phyloP scores from a whole-genome alignment of 106 monocot species.

The Hemerocallis citrina region DNA sequence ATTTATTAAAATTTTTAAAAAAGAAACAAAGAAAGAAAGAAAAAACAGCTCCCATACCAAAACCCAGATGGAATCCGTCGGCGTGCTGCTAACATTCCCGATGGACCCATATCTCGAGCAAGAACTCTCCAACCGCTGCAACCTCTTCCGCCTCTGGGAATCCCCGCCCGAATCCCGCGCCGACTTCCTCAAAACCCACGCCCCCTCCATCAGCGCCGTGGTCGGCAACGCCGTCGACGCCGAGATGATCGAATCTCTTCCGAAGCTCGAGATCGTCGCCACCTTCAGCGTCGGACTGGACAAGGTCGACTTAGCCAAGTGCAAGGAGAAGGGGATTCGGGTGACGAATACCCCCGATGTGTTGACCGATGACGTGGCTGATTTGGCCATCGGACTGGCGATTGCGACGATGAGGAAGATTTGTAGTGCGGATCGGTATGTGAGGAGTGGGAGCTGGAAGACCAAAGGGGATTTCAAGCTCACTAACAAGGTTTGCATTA shows the following conservation, averaged over 20 bases:
- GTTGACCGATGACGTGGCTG: conserved; percentile 72
- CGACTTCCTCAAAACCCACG: conserved; percentile 37
- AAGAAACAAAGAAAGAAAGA: too few relatives aligned
- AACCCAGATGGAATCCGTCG: too few relatives aligned
- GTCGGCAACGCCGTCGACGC: conserved; percentile 62
- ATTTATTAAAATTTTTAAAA: too few relatives aligned
- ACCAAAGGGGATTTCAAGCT: conserved; percentile 31
- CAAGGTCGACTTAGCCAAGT: conserved; percentile 66
- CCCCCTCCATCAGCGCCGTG: conserved; percentile 46
- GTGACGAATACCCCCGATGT: conserved; percentile 78
- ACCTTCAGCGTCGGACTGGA: conserved; percentile 64
- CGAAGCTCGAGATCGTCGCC: conserved; percentile 65
- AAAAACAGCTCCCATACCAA: too few relatives aligned
- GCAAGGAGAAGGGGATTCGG: conserved; percentile 55
- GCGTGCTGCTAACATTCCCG: conserved; percentile 49
- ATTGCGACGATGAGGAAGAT: conserved; percentile 50
- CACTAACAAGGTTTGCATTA: conserved; percentile 41
- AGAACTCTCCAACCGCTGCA: conserved; percentile 51
- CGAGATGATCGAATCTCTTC: conserved; percentile 57
- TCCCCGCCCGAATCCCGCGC: conserved; percentile 23
- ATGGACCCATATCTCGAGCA: conserved; percentile 56
- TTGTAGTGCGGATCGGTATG: conserved; percentile 40
- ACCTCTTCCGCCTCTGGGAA: conserved; percentile 69
- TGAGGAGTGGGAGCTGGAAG: conserved; percentile 46
- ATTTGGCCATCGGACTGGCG: conserved; percentile 71